These are phyloP conservation scores for Moesziomyces globuligerus DNA, from an alignment of 1,284 basidiomycete genomes.

Conservation along the genomic window DNA sequence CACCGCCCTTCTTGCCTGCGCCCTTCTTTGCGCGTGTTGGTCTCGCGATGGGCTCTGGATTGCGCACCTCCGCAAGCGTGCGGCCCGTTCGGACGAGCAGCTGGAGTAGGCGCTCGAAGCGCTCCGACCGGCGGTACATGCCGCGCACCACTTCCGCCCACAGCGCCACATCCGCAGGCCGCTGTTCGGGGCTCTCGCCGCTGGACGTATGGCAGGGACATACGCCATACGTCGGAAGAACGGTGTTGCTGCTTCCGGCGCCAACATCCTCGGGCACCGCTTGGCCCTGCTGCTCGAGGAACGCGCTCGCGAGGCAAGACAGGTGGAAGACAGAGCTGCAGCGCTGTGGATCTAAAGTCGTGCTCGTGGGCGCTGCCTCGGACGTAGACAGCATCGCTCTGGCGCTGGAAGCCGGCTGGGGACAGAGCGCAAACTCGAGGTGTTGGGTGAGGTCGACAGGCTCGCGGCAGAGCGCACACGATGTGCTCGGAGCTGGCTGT, in stretches of 20 bases:
- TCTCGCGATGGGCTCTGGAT: conserved; percentile 2
- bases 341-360: neutral
- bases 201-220: conserved; percentile 29
- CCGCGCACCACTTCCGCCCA: conserved; percentile 54
- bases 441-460: conserved; percentile 28
- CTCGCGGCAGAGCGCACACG: conserved; percentile 24
- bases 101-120: conserved; percentile 30
- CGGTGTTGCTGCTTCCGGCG: conserved; percentile 9
- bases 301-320: conserved; percentile 75
- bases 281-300: conserved; percentile 68
- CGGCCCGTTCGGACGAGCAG: conserved; percentile 21
- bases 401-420: conserved; percentile 6
- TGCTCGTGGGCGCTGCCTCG: neutral
- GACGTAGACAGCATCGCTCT: neutral
- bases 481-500: conserved; percentile 1
- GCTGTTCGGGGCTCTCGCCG: neutral
- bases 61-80: conserved; percentile 15
- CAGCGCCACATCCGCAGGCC: neutral
- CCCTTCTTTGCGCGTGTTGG: conserved; percentile 3
- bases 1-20: neutral
- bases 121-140: conserved; percentile 47
- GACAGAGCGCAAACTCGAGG: conserved; percentile 34
- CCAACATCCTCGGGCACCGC: conserved; percentile 5
- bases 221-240: conserved; percentile 45
- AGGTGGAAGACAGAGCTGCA: conserved; percentile 77